Conservation (phyloP, 345 rosid species). For the Murraya koenigii region DNA sequence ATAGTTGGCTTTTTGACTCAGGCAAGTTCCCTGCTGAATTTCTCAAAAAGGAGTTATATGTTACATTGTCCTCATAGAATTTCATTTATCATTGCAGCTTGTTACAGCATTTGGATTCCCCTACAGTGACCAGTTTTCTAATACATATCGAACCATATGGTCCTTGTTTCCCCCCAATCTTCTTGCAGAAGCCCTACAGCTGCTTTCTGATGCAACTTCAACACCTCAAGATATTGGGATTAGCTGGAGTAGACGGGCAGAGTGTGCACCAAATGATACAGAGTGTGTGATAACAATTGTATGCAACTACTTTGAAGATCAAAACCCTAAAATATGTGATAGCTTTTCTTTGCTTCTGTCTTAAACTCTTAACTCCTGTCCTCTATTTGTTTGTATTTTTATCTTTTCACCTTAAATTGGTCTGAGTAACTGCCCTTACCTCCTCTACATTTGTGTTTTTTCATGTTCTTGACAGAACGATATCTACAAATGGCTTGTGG, state of each 20-base stretch:
- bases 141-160: slow-evolving; percentile 48
- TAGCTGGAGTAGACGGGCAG: slow-evolving; percentile 68
- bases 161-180: slow-evolving; percentile 93
- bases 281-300: slow-evolving; percentile 78
- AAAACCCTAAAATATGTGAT: slow-evolving; percentile 7
- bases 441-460: background rate
- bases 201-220: slow-evolving; percentile 63
- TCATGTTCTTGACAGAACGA: slow-evolving; percentile 59
- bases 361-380: background rate
- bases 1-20: slow-evolving; percentile 77
- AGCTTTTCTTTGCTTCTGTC: background rate
- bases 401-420: background rate
- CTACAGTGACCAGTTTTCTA: slow-evolving; percentile 30
- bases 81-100: slow-evolving; percentile 41
- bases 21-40: slow-evolving; percentile 39
- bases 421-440: background rate
- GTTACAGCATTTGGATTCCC: slow-evolving; percentile 65
- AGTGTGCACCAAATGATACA: slow-evolving; percentile 49
- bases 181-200: slow-evolving; percentile 53
- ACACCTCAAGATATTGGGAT: slow-evolving; percentile 72
- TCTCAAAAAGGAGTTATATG: background rate
- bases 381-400: background rate
- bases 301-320: slow-evolving; percentile 24
- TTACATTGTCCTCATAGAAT: slow-evolving; percentile 17
- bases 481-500: slow-evolving; percentile 66